phyloP scores from a whole-genome alignment of 441 rosid genomes.

The Corymbia citriodora region DNA sequence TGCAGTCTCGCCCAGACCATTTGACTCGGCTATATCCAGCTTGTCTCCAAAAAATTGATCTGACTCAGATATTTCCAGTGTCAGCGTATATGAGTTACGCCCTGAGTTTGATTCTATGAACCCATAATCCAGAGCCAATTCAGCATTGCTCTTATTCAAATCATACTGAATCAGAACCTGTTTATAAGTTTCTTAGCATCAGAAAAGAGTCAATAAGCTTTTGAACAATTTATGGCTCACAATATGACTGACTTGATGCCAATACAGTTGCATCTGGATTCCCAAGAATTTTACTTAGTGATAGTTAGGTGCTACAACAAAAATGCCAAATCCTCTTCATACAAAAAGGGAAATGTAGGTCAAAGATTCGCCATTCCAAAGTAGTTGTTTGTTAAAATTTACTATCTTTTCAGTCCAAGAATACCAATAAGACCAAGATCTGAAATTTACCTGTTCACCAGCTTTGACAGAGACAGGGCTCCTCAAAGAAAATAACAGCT shows the following conservation, averaged over 20 bases:
- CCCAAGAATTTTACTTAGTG: not conserved
- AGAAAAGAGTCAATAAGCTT: not conserved
- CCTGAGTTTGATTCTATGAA: constrained; percentile 59
- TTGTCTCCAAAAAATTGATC: constrained; percentile 73
- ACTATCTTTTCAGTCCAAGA: not conserved
- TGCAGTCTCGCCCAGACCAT: constrained; percentile 62
- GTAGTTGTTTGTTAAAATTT: not conserved
- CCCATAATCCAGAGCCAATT: constrained; percentile 89
- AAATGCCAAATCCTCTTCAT: not conserved
- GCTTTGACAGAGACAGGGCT: constrained; percentile 76
- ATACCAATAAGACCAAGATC: not conserved
- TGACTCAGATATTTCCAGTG: constrained; percentile 64
- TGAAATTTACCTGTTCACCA: constrained; percentile 74
- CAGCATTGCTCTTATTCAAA: constrained; percentile 79
- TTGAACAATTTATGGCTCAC: not conserved
- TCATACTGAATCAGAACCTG: constrained; percentile 89
- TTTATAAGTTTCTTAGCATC: constrained; percentile 1
- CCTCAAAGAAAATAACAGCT: constrained; percentile 75
- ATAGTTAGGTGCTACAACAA: not conserved
- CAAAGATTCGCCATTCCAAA: not conserved
- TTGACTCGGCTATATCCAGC: constrained; percentile 80
- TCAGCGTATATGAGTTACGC: constrained; percentile 67
- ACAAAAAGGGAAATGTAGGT: not conserved
- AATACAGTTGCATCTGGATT: not conserved
- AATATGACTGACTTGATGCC: not conserved